Conservation (phyloP, 306 rosid genomes). For the Dryas alaskensis region DNA sequence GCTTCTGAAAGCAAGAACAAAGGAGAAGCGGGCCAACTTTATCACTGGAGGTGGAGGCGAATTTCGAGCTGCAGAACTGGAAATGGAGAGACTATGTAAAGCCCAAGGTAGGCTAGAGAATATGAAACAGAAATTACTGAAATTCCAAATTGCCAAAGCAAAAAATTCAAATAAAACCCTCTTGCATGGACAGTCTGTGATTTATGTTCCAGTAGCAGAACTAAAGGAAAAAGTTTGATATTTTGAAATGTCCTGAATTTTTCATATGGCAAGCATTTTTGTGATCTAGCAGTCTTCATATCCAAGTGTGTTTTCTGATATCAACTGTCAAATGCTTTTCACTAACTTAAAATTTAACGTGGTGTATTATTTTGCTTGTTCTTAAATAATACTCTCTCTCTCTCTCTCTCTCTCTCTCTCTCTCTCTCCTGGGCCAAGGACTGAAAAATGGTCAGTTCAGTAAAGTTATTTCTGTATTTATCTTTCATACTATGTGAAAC, state of each 20-base stretch:
- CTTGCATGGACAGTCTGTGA: slow-evolving; percentile 33
- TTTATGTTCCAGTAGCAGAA: slow-evolving; percentile 77
- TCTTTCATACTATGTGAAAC: too few species aligned
- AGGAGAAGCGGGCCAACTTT: slow-evolving; percentile 38
- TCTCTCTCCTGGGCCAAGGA: too few species aligned
- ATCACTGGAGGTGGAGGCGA: slow-evolving; percentile 41
- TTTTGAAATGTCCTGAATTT: not conserved
- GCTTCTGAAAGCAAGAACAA: slow-evolving; percentile 46
- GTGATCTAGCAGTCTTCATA: not conserved
- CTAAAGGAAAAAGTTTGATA: slow-evolving; percentile 63
- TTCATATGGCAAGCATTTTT: not conserved
- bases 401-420: too few species aligned
- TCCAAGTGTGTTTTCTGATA: not conserved
- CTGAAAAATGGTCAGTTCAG: too few species aligned
- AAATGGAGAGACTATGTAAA: slow-evolving; percentile 66
- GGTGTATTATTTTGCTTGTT: too few species aligned
- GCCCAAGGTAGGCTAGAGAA: slow-evolving; percentile 46
- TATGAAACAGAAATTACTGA: slow-evolving; percentile 45
- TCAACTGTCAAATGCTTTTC: not conserved
- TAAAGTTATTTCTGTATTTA: too few species aligned
- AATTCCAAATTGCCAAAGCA: slow-evolving; percentile 34
- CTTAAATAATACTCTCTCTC: too few species aligned
- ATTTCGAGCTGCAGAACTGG: slow-evolving; percentile 50
- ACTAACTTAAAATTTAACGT: not conserved
- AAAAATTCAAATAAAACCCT: slow-evolving; percentile 32